A percentile compares a stretch with the other conserved stretches of the same genome.
Evolutionary conservation across 352 stramenopile genomes (phyloP).

Genomic region (Globisporangium mamillatum): DNA sequence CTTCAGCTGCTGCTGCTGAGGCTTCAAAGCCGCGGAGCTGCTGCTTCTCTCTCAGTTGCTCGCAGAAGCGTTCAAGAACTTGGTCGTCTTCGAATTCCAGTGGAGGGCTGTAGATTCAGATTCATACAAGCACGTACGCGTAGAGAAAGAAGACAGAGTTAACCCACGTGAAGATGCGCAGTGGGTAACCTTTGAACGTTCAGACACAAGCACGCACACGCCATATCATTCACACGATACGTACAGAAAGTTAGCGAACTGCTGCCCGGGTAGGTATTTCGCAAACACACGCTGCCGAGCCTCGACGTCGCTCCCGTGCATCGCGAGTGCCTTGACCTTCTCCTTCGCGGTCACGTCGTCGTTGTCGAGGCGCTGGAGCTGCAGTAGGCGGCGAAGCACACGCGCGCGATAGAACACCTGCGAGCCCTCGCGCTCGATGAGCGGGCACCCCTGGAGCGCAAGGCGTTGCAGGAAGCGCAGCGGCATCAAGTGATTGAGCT

Average conservation of each 20-base stretch:
- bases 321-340: constrained; percentile 71
- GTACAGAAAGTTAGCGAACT: constrained; percentile 74
- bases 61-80: constrained; percentile 22
- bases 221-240: constrained; percentile 13
- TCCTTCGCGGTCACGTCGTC: constrained; percentile 60
- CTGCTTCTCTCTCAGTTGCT: neutral
- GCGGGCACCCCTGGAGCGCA: constrained; percentile 39
- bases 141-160: neutral
- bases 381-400: constrained; percentile 54
- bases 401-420: constrained; percentile 55
- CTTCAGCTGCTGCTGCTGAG: neutral
- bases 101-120: constrained; percentile 31
- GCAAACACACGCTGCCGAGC: constrained; percentile 55
- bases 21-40: neutral
- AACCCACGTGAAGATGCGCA: constrained; percentile 3
- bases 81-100: constrained; percentile 51
- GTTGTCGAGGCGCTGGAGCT: constrained; percentile 52
- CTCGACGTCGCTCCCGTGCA: constrained; percentile 67
- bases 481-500: constrained; percentile 51
- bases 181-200: neutral
- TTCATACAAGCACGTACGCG: neutral
- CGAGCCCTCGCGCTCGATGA: constrained; percentile 35
- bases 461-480: constrained; percentile 46
- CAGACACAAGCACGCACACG: neutral
- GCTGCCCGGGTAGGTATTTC: constrained; percentile 42